Conservation (phyloP, 1,284 basidiomycete genomes). For the Laetiporus sulphureus region DNA sequence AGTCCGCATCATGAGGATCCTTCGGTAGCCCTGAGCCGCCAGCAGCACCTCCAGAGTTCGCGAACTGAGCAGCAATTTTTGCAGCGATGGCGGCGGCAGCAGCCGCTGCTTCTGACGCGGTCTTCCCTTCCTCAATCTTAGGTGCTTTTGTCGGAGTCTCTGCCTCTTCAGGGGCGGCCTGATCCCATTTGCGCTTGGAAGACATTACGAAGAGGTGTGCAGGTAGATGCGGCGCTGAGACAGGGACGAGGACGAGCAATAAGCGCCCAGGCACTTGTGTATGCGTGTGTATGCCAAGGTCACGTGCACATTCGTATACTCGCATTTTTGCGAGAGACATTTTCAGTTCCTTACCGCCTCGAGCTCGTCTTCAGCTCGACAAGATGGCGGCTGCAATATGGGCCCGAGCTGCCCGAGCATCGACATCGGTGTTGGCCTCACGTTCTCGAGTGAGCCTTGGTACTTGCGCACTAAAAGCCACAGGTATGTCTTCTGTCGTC, state of each 20-base stretch:
- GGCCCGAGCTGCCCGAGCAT: slow-evolving; percentile 8
- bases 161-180: slow-evolving; percentile 42
- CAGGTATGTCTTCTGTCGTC: slow-evolving; percentile 5
- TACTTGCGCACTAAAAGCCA: no score
- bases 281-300: neutral
- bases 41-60: slow-evolving; percentile 34
- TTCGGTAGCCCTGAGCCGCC: slow-evolving; percentile 36
- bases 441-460: no score
- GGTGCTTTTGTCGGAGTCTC: slow-evolving; percentile 37
- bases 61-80: slow-evolving; percentile 85
- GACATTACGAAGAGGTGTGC: slow-evolving; percentile 31
- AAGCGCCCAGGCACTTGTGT: neutral
- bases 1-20: slow-evolving; percentile 78
- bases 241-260: no score
- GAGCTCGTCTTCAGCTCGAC: slow-evolving; percentile 12
- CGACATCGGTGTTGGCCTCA: no score
- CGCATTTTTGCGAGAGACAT: slow-evolving; percentile 1
- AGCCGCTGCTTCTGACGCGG: slow-evolving; percentile 73
- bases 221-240: no score
- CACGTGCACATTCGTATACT: neutral
- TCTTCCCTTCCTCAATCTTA: slow-evolving; percentile 53
- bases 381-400: slow-evolving; percentile 18
- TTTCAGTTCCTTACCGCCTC: slow-evolving; percentile 13
- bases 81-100: slow-evolving; percentile 84
- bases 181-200: slow-evolving; percentile 71